Evolutionary conservation across 345 rosid genomes (phyloP).

Genomic region (Linum lewisii): DNA sequence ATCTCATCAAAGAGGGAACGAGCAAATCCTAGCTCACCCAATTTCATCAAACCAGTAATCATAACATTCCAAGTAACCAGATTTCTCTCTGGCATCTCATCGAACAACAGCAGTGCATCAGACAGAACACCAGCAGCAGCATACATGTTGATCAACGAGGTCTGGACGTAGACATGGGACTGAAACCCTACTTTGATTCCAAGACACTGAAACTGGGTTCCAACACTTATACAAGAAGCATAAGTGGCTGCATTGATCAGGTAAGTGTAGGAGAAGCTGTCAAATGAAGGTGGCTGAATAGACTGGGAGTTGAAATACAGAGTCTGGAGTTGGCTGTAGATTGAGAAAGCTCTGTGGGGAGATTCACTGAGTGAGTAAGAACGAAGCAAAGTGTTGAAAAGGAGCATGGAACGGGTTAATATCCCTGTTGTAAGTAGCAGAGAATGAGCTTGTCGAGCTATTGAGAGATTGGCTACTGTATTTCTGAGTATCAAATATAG

Average conservation of each 20-base stretch:
- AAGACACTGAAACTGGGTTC: conserved; percentile 51
- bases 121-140: conserved; percentile 16
- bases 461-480: conserved; percentile 19
- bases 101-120: conserved; percentile 41
- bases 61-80: conserved; percentile 71
- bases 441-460: conserved; percentile 37
- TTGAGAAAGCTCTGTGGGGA: conserved; percentile 35
- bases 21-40: conserved; percentile 53
- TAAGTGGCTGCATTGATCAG: conserved; percentile 38
- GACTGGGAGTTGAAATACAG: conserved; percentile 14
- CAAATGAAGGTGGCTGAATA: conserved; percentile 26
- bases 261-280: conserved; percentile 54
- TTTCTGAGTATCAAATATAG: conserved; percentile 23
- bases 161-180: conserved; percentile 55
- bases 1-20: conserved; percentile 47
- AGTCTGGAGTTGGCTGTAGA: conserved; percentile 38
- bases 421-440: conserved; percentile 28
- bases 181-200: conserved; percentile 53
- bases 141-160: conserved; percentile 49
- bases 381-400: conserved; percentile 48
- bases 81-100: conserved; percentile 58
- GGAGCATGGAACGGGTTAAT: conserved; percentile 20
- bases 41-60: conserved; percentile 57
- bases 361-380: conserved; percentile 34
- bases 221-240: conserved; percentile 12